Conservation (phyloP, 208 protist genomes). For the Vickermania spadyakhi region DNA sequence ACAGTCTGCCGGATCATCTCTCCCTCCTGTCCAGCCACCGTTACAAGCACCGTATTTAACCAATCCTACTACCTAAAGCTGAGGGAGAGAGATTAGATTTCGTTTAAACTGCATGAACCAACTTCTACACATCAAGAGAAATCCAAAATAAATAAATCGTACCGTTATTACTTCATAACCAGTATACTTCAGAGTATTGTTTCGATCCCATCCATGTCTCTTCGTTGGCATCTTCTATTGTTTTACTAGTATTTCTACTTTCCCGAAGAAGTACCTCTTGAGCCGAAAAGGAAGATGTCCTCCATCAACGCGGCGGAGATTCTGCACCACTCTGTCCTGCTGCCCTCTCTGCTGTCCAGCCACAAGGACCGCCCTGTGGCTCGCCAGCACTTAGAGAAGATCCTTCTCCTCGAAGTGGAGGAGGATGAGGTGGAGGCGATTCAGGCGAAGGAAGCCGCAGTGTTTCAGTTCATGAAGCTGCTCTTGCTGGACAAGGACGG, state of each 20-base stretch:
- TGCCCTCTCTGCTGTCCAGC: not conserved
- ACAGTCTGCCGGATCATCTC: slow-evolving; percentile 9
- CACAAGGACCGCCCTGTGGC: slow-evolving; percentile 53
- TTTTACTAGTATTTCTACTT: too few relatives aligned
- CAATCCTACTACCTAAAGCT: too few relatives aligned
- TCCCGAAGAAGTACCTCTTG: too few relatives aligned
- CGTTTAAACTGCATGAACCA: too few relatives aligned
- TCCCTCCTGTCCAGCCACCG: slow-evolving; percentile 64
- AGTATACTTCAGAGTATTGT: too few relatives aligned
- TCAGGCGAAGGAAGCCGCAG: slow-evolving; percentile 67
- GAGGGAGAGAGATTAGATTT: too few relatives aligned
- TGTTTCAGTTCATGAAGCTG: slow-evolving; percentile 70
- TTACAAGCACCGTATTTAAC: slow-evolving; percentile 64
- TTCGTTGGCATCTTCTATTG: too few relatives aligned
- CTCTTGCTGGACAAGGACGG: slow-evolving; percentile 38
- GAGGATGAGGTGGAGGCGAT: slow-evolving; percentile 53
- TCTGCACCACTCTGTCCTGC: not conserved
- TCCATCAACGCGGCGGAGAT: slow-evolving; percentile 1
- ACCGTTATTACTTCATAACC: too few relatives aligned
- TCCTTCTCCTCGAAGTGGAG: slow-evolving; percentile 22
- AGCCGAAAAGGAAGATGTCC: too few relatives aligned
- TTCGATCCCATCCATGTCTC: too few relatives aligned
- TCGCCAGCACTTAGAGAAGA: slow-evolving; percentile 30
- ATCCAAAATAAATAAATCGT: too few relatives aligned
- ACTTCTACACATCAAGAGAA: too few relatives aligned